Evolutionary conservation across 495 filamentous ascomycete species (phyloP).

Genomic region (Trichoderma reesei): DNA sequence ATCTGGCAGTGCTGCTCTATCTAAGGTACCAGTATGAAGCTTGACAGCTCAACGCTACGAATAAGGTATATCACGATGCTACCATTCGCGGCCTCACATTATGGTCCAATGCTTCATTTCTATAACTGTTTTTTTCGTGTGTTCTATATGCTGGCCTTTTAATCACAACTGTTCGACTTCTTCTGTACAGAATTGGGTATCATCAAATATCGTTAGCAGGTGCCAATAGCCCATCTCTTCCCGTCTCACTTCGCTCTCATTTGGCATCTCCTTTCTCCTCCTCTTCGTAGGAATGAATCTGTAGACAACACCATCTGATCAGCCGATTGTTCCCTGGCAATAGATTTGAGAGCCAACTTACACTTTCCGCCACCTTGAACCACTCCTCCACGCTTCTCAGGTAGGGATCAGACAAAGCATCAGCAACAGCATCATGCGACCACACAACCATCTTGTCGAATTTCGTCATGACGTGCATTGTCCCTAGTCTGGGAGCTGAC

Average conservation of each 20-base stretch:
- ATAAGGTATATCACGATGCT: no score
- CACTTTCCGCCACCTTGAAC: constrained; percentile 61
- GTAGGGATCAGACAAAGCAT: constrained; percentile 44
- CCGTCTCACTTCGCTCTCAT: neutral
- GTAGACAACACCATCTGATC: neutral
- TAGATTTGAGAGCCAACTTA: constrained; percentile 15
- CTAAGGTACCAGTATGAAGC: no score
- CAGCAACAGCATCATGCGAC: constrained; percentile 57
- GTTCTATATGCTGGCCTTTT: no score
- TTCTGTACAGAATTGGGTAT: neutral
- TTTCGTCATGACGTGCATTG: constrained; percentile 53
- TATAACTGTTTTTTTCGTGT: no score
- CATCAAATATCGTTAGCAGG: neutral
- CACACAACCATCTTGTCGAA: constrained; percentile 77
- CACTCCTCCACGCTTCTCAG: constrained; percentile 68
- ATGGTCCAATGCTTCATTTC: no score
- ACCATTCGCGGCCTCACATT: no score
- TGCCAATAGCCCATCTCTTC: neutral
- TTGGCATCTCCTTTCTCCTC: neutral
- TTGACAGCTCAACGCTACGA: no score
- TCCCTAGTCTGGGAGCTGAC: constrained; percentile 34
- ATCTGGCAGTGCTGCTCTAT: neutral
- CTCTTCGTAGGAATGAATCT: neutral
- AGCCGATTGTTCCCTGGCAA: no score
- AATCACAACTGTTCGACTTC: no score